Conservation (phyloP, 2,329 filamentous ascomycete species). For the Penicillium janthinellum region DNA sequence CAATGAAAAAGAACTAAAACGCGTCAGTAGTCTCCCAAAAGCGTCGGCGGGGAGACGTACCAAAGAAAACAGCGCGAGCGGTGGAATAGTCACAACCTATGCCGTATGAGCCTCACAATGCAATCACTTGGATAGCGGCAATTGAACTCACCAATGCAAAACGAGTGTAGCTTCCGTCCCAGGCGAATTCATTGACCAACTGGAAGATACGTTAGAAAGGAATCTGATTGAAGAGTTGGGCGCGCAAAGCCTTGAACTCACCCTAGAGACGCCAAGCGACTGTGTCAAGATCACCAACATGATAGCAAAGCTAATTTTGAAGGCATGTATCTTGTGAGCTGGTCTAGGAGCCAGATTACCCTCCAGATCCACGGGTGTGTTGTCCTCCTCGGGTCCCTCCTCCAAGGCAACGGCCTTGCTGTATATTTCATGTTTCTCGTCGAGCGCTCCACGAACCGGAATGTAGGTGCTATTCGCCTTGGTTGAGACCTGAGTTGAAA, state of each 20-base stretch:
- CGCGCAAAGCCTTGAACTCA: neutral
- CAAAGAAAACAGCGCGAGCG: slow-evolving; percentile 18
- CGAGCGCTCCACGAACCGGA: slow-evolving; percentile 15
- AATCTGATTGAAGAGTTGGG: neutral
- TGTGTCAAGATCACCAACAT: slow-evolving; percentile 21
- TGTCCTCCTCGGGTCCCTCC: slow-evolving; percentile 11
- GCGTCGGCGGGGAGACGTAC: neutral
- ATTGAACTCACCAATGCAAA: slow-evolving; percentile 16
- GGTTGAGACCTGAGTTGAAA: neutral
- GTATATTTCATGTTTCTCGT: slow-evolving; percentile 20
- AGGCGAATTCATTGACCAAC: slow-evolving; percentile 16
- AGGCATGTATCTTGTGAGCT: slow-evolving; percentile 7
- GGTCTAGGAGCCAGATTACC: slow-evolving; percentile 12
- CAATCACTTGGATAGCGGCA: neutral
- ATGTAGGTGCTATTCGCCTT: slow-evolving; percentile 1
- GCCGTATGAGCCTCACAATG: neutral
- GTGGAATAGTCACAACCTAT: slow-evolving; percentile 16
- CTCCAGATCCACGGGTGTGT: slow-evolving; percentile 11
- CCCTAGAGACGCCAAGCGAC: slow-evolving; percentile 13
- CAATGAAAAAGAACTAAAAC: slow-evolving; percentile 50
- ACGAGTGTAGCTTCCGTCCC: slow-evolving; percentile 15
- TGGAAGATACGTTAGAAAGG: neutral
- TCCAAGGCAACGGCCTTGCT: slow-evolving; percentile 19
- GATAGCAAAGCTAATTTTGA: slow-evolving; percentile 20
- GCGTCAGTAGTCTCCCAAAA: neutral